Base-by-base conservation (phyloP, 495 filamentous ascomycete genomes). In the Neurospora pannonica region DNA sequence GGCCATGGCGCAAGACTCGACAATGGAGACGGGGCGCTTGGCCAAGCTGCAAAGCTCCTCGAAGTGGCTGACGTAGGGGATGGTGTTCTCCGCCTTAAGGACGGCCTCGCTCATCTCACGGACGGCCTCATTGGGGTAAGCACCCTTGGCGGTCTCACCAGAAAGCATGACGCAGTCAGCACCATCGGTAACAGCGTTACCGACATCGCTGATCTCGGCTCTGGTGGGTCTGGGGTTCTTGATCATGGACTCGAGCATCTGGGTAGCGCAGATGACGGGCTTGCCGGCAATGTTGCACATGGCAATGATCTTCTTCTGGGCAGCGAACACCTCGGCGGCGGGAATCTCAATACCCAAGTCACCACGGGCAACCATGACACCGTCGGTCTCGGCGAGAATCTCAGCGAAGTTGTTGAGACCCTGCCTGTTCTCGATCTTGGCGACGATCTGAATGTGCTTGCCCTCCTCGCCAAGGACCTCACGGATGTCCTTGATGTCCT, bases 281-380 rank as follows among this genome's bases (percentile, higher is more conserved):
- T 99, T 99, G 82, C 97, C 96, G 78, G 95, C 95, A 81, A 98
- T 92, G 88, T 99, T 99, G 89, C 97, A 98, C 91, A 98, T 98
- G 83, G 95, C 94, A 85, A 98, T 98, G 92, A 99, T 95, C 94
- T 98, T 98, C 91, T 99, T 99, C 89, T 99, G 96, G 70, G 96
- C 96, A 76, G 97, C 92, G 86, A 98, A 99, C 72, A 99, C 96
- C 88, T 99, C 97, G 71, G 95, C 93, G 43, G 97, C 94, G 24
- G 96, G 94, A 80, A 99, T 99, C 85, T 99, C 96, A 76, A 99
- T 99, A 86, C 96, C 96, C 46, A 99, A 87, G 79, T 99, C 96
- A 85, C 96, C 96, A 89, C 96, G 96, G 78, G 96, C 96, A 80
- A 99, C 96, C 96, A 99, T 99, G 82, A 99, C 94, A 88, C 97